These are phyloP conservation scores for Aegilops bicornis DNA, from an alignment of 176 grass and related monocot genomes.

Conservation along the genomic window DNA sequence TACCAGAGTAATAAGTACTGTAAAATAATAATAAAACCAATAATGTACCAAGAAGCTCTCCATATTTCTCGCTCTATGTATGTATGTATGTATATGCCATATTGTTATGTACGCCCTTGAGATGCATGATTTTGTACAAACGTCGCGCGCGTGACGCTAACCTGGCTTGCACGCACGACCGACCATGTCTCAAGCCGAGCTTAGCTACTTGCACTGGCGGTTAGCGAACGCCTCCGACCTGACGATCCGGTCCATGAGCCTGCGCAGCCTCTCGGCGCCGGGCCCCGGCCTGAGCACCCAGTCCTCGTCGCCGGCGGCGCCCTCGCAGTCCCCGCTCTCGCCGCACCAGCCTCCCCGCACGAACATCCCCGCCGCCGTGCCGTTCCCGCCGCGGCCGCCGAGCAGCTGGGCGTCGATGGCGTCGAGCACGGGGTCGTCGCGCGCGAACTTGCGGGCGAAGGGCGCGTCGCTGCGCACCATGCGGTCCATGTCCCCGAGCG, in stretches of 20 bases:
- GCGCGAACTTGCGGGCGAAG: constrained; percentile 56
- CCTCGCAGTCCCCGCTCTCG: background rate
- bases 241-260: constrained; percentile 52
- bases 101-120: background rate
- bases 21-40: background rate
- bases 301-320: constrained; percentile 27
- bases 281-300: constrained; percentile 41
- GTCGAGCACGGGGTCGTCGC: constrained; percentile 53
- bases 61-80: background rate
- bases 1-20: background rate
- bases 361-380: constrained; percentile 14
- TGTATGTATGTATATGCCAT: background rate
- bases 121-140: constrained; percentile 16
- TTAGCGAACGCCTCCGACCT: constrained; percentile 42
- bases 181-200: background rate
- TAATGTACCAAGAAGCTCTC: background rate
- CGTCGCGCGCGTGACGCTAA: background rate
- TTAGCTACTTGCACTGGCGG: constrained; percentile 59
- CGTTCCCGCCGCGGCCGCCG: constrained; percentile 17
- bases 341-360: constrained; percentile 47
- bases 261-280: constrained; percentile 23
- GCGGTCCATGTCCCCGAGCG: constrained; percentile 33
- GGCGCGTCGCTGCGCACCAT: constrained; percentile 58
- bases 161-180: background rate
- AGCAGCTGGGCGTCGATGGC: constrained; percentile 52